Percentiles rank a stretch among this genome's conserved stretches.
Conservation (phyloP, 495 filamentous ascomycete species). For the Neurospora sp. region DNA sequence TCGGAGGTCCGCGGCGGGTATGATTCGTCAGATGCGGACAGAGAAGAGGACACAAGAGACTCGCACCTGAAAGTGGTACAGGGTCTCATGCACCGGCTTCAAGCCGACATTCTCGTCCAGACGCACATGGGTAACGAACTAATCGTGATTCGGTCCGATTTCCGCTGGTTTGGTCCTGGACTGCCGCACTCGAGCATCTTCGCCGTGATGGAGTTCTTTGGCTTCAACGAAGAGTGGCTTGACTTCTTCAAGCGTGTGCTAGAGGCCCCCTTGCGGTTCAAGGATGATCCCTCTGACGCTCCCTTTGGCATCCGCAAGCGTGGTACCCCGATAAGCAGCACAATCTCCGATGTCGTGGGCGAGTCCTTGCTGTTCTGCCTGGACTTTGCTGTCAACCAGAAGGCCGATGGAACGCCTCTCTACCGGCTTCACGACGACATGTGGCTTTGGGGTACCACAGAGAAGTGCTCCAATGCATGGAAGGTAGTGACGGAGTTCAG, state of each 20-base stretch:
- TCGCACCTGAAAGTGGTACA: slow-evolving; percentile 37
- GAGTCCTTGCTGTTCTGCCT: slow-evolving; percentile 57
- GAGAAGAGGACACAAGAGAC: slow-evolving; percentile 10
- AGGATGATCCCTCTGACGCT: slow-evolving; percentile 11
- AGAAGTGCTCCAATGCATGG: slow-evolving; percentile 52
- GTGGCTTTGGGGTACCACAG: slow-evolving; percentile 54
- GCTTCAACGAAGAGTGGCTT: slow-evolving; percentile 47
- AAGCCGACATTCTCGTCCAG: slow-evolving; percentile 50
- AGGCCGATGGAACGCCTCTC: slow-evolving; percentile 38
- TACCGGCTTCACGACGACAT: slow-evolving; percentile 63
- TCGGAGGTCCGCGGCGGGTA: slow-evolving; percentile 14
- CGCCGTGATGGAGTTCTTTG: slow-evolving; percentile 50
- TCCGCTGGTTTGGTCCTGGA: slow-evolving; percentile 52
- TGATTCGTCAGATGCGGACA: slow-evolving; percentile 5
- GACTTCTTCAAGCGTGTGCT: slow-evolving; percentile 54
- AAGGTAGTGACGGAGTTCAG: slow-evolving; percentile 43
- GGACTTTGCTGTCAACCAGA: slow-evolving; percentile 57
- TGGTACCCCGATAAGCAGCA: slow-evolving; percentile 50
- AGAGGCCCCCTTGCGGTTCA: slow-evolving; percentile 47
- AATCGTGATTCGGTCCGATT: slow-evolving; percentile 51
- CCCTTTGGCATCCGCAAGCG: slow-evolving; percentile 34
- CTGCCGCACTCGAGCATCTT: slow-evolving; percentile 51
- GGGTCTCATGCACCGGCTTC: slow-evolving; percentile 46
- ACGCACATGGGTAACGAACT: slow-evolving; percentile 41
- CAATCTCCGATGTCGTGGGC: slow-evolving; percentile 47